A percentile compares a stretch with the other conserved stretches of the same genome.
phyloP scores from a whole-genome alignment of 2,329 filamentous ascomycete species.

The Beauveria scarabaeidicola region DNA sequence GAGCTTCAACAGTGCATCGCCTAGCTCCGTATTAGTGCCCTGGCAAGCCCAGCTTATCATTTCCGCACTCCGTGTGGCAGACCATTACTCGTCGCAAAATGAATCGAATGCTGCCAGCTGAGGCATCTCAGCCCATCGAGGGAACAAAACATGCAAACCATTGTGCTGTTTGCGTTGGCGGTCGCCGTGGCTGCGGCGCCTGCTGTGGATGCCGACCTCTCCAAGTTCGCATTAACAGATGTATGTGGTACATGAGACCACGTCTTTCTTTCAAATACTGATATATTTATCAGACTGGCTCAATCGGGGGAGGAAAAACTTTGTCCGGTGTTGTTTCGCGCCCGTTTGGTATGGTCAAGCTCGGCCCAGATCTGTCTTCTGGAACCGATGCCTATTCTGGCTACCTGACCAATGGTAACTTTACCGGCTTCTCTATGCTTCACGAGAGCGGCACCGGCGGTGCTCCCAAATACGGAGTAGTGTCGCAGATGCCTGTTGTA shows the following conservation, averaged over 20 bases:
- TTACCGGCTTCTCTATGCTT: slow-evolving; percentile 55
- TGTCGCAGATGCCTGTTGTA: slow-evolving; percentile 48
- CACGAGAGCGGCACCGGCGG: slow-evolving; percentile 61
- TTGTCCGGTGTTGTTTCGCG: slow-evolving; percentile 41
- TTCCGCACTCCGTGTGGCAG: background rate
- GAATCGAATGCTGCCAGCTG: fast-evolving
- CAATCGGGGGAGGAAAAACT: slow-evolving; percentile 37
- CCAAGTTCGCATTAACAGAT: background rate
- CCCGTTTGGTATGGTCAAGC: slow-evolving; percentile 40
- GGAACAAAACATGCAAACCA: background rate
- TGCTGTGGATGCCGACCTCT: background rate
- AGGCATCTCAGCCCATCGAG: background rate
- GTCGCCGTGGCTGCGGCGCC: background rate
- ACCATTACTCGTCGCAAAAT: no score
- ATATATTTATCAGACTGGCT: slow-evolving; percentile 30
- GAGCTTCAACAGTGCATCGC: background rate
- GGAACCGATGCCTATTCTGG: slow-evolving; percentile 45
- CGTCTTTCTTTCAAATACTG: background rate
- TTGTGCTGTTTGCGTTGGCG: background rate
- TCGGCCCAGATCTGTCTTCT: slow-evolving; percentile 40
- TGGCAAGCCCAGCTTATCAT: background rate
- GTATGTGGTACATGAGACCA: background rate
- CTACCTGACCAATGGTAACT: slow-evolving; percentile 40
- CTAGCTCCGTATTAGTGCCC: slow-evolving; percentile 1
- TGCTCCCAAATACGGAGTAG: slow-evolving; percentile 61